Percentiles rank a stretch among this genome's conserved stretches.
Evolutionary conservation across 345 rosid genomes (phyloP).

Genomic region (Pugionium cornutum): DNA sequence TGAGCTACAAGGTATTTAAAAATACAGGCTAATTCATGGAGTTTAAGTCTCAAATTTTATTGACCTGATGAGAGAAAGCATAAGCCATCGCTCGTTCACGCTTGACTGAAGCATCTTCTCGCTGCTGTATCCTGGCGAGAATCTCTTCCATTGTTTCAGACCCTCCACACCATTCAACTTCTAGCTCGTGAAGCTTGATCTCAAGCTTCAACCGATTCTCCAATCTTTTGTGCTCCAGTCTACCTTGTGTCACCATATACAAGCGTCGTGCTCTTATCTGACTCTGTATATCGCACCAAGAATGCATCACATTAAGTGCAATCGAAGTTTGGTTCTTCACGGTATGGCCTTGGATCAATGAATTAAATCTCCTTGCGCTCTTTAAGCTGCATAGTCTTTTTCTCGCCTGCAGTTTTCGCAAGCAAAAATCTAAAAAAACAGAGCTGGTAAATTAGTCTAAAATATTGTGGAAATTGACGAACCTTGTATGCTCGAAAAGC

Average conservation of each 20-base stretch:
- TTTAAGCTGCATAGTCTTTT: conserved; percentile 47
- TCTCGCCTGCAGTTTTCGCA: conserved; percentile 52
- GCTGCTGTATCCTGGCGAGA: conserved; percentile 67
- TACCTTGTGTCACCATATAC: conserved; percentile 72
- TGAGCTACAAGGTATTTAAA: conserved; percentile 19
- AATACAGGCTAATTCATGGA: neutral
- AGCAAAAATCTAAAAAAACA: no score
- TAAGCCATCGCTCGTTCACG: conserved; percentile 91
- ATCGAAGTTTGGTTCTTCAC: conserved; percentile 57
- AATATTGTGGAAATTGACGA: neutral
- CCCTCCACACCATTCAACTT: conserved; percentile 84
- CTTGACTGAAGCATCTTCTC: conserved; percentile 79
- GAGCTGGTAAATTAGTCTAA: neutral
- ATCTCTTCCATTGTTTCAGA: conserved; percentile 84
- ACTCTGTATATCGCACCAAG: conserved; percentile 75
- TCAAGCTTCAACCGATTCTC: conserved; percentile 77
- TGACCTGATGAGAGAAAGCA: conserved; percentile 92
- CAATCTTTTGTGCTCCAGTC: conserved; percentile 60
- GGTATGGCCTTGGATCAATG: conserved; percentile 52
- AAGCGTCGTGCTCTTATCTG: conserved; percentile 62
- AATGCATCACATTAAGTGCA: conserved; percentile 57
- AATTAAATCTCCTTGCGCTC: conserved; percentile 60
- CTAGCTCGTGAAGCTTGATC: conserved; percentile 67
- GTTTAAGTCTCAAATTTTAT: neutral
- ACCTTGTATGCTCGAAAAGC: conserved; percentile 66